Conservation (phyloP, 805 yeast species). For the Candida qinlingensis region DNA sequence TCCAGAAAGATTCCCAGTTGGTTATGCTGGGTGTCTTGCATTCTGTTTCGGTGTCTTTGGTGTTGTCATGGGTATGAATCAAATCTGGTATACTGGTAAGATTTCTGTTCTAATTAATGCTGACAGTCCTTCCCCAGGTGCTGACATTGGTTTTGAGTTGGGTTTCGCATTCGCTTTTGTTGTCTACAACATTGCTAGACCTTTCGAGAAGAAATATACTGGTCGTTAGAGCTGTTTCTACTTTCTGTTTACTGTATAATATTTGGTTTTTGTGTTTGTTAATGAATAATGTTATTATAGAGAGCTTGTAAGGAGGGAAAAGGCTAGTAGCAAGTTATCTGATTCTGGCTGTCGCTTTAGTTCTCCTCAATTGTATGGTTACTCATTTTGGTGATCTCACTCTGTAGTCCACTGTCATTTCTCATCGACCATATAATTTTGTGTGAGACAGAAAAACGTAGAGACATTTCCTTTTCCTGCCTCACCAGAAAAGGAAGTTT, state of each 20-base stretch:
- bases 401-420: no score
- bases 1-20: slow-evolving; percentile 58
- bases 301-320: no score
- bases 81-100: slow-evolving; percentile 77
- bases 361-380: no score
- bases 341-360: no score
- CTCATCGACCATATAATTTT: no score
- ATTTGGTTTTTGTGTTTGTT: background rate
- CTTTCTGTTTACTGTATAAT: no score
- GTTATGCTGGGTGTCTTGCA: slow-evolving; percentile 72
- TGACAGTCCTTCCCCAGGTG: slow-evolving; percentile 42
- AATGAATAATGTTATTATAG: background rate
- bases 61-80: slow-evolving; percentile 82
- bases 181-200: slow-evolving; percentile 55
- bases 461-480: no score
- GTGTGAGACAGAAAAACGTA: no score
- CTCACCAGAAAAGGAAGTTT: no score
- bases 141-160: slow-evolving; percentile 84
- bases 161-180: slow-evolving; percentile 64
- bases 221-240: slow-evolving; percentile 29
- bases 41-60: slow-evolving; percentile 84
- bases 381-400: no score
- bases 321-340: no score
- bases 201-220: slow-evolving; percentile 62
- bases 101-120: slow-evolving; percentile 56